Conservation (phyloP, 495 filamentous ascomycete genomes). For the Rhizodiscina lignyota region DNA sequence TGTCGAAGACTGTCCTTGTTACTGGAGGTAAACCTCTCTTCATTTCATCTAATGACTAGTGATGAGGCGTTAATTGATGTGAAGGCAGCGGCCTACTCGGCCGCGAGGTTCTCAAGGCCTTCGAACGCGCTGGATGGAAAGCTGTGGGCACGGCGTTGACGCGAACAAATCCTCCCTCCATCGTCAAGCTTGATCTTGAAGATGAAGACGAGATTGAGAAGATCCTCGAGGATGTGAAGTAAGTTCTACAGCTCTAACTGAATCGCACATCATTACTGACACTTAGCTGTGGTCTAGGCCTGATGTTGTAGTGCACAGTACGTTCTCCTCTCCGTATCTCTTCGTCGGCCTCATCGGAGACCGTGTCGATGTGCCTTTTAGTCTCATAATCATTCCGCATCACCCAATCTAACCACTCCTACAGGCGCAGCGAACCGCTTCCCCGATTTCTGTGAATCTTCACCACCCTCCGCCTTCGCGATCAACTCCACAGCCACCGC, state of each 20-base stretch:
- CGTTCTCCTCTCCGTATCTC: conserved; percentile 11
- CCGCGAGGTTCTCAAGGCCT: conserved; percentile 60
- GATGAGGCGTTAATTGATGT: conserved; percentile 1
- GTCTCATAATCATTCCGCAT: conserved; percentile 12
- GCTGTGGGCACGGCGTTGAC: conserved; percentile 66
- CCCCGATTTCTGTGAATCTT: conserved; percentile 66
- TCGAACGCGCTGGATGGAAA: conserved; percentile 53
- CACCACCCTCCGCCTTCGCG: conserved; percentile 56
- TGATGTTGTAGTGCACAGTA: conserved; percentile 71
- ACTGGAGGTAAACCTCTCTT: conserved; percentile 50
- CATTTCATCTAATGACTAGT: too few relatives aligned
- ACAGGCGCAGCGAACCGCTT: conserved; percentile 80
- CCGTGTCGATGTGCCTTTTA: background rate
- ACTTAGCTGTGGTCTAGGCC: conserved; percentile 35
- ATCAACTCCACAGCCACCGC: conserved; percentile 62
- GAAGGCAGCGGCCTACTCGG: conserved; percentile 49
- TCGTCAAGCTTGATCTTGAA: conserved; percentile 62
- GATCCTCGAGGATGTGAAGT: conserved; percentile 49
- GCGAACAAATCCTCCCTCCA: conserved; percentile 51
- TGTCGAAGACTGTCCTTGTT: conserved; percentile 51
- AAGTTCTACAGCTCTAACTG: conserved; percentile 8
- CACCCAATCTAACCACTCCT: conserved; percentile 3
- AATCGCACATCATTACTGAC: background rate
- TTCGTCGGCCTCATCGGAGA: background rate
- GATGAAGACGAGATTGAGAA: conserved; percentile 40